Evolutionary conservation across 768 basidiomycete species (phyloP), one percentile per base, ranked within the genome.

Genomic region (Roridomyces roridus): DNA sequence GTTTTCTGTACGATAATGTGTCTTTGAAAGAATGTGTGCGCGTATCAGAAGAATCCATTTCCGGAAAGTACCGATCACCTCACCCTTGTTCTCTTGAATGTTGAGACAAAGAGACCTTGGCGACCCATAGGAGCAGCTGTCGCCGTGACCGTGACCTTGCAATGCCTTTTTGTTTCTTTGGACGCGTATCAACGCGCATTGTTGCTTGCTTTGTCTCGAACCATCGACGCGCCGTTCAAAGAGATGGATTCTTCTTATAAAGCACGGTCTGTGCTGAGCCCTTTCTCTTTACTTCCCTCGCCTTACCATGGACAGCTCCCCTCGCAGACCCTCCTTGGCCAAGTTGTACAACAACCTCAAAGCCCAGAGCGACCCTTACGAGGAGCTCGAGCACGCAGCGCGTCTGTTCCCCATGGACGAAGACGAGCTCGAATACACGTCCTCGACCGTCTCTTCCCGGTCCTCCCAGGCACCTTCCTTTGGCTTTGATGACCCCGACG

Each of bases 51-150:
- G 31, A 15, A 34, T 34, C 11, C 40, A 5, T 21, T 49, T 45
- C 28, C 17, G 43, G 47, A 14, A 59, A 11, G 7, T 28, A 12
- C 37, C 20, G 20, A 45, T 44, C 51, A 43, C 45, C 29, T 36
- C 20, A 18, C 17, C 29, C 44, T 59, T 59, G 58, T 59, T 59
- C 58, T 59, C 58, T 54, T 59, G 52, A 59, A 59, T 54, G 51
- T 54, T 59, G 29, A 8, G 18, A 40, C 20, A 24, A 42, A 42
- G 51, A 46, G 3, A 23, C 58, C 37, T 55, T 35, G 23, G 52
- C 51, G 57, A 49, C 51, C 20, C 17, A 17, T 5, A 1, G 17
- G 17, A 51, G 39, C 12, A n/a, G 4, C 58, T 34, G 40, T 18
- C 5, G 52, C 58, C 46, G 45, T 45, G 58, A 18, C 58, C 46